Evolutionary conservation across 1,139 yeast genomes (phyloP).

Genomic region (Yamadazyma membranifaciens): DNA sequence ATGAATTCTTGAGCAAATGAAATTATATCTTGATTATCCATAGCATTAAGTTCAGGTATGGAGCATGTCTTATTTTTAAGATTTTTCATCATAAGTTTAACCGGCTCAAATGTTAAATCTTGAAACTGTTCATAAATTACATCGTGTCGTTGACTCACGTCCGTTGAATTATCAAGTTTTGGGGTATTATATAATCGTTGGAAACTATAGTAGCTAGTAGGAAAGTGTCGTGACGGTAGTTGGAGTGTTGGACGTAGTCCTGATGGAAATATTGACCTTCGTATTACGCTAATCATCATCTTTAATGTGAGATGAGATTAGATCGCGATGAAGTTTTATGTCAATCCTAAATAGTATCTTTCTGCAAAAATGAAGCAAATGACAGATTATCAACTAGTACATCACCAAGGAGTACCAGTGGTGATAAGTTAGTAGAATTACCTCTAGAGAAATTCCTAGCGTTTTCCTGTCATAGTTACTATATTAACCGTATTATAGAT

Average conservation of each 20-base stretch:
- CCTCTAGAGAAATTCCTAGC: too few relatives aligned
- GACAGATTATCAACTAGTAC: too few relatives aligned
- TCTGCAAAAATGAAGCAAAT: too few relatives aligned
- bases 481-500: too few relatives aligned
- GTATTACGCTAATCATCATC: neutral
- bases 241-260: neutral
- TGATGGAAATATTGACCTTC: neutral
- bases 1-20: slow-evolving; percentile 1
- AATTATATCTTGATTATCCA: neutral
- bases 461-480: too few relatives aligned
- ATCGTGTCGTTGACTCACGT: neutral
- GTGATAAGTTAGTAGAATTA: too few relatives aligned
- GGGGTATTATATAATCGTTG: neutral
- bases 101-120: slow-evolving; percentile 3
- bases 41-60: neutral
- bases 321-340: slow-evolving; percentile 1
- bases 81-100: neutral
- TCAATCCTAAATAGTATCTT: too few relatives aligned
- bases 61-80: neutral
- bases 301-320: neutral
- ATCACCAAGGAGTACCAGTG: too few relatives aligned
- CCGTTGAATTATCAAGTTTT: neutral
- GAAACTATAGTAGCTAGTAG: neutral
- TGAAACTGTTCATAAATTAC: slow-evolving; percentile 4
- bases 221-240: neutral